Base-by-base conservation (phyloP, 306 rosid genomes). In the Carpinus fangiana region DNA sequence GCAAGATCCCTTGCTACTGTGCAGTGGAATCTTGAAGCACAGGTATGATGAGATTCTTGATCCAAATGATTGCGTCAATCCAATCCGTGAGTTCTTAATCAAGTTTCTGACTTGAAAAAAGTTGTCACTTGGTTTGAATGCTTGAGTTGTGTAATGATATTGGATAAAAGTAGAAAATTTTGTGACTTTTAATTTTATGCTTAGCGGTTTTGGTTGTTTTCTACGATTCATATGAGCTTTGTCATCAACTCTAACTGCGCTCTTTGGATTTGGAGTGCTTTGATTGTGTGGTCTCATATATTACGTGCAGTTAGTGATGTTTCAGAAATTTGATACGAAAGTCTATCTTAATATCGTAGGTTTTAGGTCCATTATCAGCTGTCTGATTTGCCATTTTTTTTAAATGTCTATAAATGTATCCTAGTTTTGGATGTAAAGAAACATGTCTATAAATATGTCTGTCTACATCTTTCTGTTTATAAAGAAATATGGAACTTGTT, bases 11-110 rank as follows among this genome's bases (percentile, higher is more conserved):
- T 95, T 8, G 97, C 98, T 57, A 77, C 90, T 8, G 88, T 84
- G 69, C 99, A 95, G 87, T 87, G 96, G 93, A 95, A 86, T 87
- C 94, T 93, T 78, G 96, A 93, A 85, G 80, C 85, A 55, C 94
- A 93, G 99, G 99, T 93, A 91, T 72, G 86, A 82, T 82, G 61
- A 78, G 76, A 79, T 88, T 78, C 76, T 86, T 64, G 23, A 67
- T 28, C 46, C 64, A 68, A 72, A 79, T 79, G 73, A 72, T 62
- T 68, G 70, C 18, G 64, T 67, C 70, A 54, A 18, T 64, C 60
- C 26, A 18, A 43, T 72, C 20, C 1, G 13, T 53, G 26, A 47
- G 65, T 23, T 74, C 38, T 31, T 74, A 26, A 47, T 36, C 41
- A 50, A 17, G 61, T 48, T 41, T 50, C 18, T 53, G 43, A 57